Evolutionary conservation across 805 yeast species (phyloP).

Genomic region (Ogataea saltuana): DNA sequence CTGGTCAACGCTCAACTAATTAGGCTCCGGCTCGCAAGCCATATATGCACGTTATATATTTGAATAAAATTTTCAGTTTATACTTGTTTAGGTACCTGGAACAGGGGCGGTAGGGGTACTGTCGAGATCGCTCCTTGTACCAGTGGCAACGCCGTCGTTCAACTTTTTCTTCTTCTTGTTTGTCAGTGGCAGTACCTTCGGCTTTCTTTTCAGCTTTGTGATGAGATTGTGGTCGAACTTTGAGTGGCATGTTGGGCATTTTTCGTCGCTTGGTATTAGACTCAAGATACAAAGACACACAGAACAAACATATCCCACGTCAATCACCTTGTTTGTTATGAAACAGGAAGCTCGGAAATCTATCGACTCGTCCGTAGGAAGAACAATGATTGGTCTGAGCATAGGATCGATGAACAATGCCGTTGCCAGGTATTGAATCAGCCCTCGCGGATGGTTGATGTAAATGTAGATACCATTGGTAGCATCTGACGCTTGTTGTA

Average conservation of each 20-base stretch:
- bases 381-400: slow-evolving; percentile 68
- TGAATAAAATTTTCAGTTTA: neutral
- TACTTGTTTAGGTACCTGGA: neutral
- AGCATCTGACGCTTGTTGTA: slow-evolving; percentile 95
- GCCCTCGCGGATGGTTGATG: slow-evolving; percentile 67
- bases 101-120: slow-evolving; percentile 3
- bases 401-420: slow-evolving; percentile 88
- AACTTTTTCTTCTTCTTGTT: slow-evolving; percentile 28
- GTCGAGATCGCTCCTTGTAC: slow-evolving; percentile 2
- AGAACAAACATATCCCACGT: slow-evolving; percentile 91
- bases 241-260: slow-evolving; percentile 87
- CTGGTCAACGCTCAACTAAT: slow-evolving; percentile 5
- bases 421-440: slow-evolving; percentile 78
- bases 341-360: slow-evolving; percentile 96
- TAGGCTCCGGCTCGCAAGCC: neutral
- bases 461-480: slow-evolving; percentile 85
- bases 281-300: slow-evolving; percentile 87
- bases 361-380: slow-evolving; percentile 82
- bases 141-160: slow-evolving; percentile 4
- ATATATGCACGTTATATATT: slow-evolving; percentile 1
- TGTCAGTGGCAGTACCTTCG: slow-evolving; percentile 40
- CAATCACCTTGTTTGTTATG: slow-evolving; percentile 85
- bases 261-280: slow-evolving; percentile 60
- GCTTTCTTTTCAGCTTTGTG: slow-evolving; percentile 57
- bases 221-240: slow-evolving; percentile 67